phyloP scores from a whole-genome alignment of 73 alveolate genomes.

The Paramecium octaurelia region DNA sequence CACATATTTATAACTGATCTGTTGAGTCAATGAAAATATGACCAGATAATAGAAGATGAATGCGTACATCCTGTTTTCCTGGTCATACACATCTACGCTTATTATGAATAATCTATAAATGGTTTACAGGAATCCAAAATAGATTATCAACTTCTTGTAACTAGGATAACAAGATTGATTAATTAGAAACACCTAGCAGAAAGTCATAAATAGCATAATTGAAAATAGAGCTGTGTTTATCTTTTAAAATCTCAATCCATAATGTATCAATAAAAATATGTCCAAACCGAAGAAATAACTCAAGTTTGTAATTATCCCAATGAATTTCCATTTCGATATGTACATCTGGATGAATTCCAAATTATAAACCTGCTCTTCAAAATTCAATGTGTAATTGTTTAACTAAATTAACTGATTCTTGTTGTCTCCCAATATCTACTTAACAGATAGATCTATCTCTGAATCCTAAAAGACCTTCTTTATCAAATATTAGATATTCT shows the following conservation, averaged over 20 bases:
- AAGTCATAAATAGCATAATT: neutral
- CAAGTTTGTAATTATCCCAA: neutral
- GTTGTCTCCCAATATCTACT: neutral
- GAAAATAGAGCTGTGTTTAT: neutral
- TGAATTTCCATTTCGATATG: slow-evolving; percentile 8
- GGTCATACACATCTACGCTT: neutral
- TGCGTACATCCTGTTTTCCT: neutral
- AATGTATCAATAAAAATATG: slow-evolving; percentile 11
- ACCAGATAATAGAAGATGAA: neutral
- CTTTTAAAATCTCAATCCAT: neutral
- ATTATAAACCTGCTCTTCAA: neutral
- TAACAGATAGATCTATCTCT: slow-evolving; percentile 16
- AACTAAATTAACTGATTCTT: neutral
- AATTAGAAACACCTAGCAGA: neutral
- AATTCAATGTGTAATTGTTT: neutral
- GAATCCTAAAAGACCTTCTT: neutral
- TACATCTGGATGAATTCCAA: neutral
- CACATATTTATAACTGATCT: neutral
- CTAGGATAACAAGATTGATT: neutral
- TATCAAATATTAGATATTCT: neutral
- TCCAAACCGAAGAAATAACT: slow-evolving; percentile 12
- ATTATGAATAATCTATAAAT: neutral
- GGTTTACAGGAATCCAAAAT: slow-evolving; percentile 16
- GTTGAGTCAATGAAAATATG: neutral
- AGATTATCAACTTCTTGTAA: neutral